These are phyloP conservation scores for Coemansia interrupta DNA, from an alignment of 192 early-diverging fungal species.

Conservation along the genomic window DNA sequence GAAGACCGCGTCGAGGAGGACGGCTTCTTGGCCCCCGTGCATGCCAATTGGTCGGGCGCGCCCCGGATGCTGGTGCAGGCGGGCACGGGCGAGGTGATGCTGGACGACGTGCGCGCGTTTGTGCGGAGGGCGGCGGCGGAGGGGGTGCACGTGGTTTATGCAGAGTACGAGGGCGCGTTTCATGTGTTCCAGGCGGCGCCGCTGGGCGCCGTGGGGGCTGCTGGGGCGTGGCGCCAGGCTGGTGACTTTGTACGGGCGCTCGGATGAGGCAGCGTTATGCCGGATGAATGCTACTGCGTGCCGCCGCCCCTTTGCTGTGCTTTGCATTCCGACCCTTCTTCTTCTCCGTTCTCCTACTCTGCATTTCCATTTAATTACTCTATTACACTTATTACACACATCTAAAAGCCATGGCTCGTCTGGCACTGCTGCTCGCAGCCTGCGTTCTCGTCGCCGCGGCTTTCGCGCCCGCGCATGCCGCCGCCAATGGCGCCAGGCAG, in stretches of 20 bases:
- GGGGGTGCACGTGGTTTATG: conserved; percentile 2
- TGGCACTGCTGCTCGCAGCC: too few species aligned
- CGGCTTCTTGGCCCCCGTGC: conserved; percentile 36
- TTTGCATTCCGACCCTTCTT: too few species aligned
- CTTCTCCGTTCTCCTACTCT: too few species aligned
- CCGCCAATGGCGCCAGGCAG: background rate
- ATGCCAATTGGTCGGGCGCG: conserved; percentile 14
- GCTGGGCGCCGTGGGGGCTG: background rate
- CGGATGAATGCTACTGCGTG: background rate
- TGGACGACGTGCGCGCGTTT: conserved; percentile 44
- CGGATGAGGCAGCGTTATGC: background rate
- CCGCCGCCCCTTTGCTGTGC: too few species aligned
- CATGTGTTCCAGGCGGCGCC: conserved; percentile 37
- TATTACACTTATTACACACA: too few species aligned
- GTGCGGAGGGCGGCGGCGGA: background rate
- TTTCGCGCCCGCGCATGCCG: too few species aligned
- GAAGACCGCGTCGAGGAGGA: conserved; percentile 9
- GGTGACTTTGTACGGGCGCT: conserved; percentile 15
- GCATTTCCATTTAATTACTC: too few species aligned
- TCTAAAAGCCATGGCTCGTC: too few species aligned
- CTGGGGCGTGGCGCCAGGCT: conserved; percentile 12
- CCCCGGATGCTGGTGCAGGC: conserved; percentile 43
- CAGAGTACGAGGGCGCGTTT: conserved; percentile 22
- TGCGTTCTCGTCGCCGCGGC: too few species aligned
- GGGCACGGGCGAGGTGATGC: conserved; percentile 35